Conservation (phyloP, 805 yeast species). For the Metschnikowia henanensis region DNA sequence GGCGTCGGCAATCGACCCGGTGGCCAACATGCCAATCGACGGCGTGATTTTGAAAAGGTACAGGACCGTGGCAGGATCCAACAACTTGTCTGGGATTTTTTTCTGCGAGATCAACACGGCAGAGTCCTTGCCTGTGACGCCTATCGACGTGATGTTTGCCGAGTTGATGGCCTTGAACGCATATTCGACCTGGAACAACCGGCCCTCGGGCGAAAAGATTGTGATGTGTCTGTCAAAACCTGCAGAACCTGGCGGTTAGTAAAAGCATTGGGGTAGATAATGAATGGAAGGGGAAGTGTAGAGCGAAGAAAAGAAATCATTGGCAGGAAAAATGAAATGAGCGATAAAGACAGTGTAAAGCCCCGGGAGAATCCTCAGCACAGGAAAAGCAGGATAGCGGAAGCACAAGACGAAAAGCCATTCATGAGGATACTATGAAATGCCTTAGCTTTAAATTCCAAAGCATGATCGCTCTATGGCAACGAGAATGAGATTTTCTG, state of each 20-base stretch:
- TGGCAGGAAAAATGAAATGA: too few species aligned
- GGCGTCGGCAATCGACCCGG: conserved; percentile 96
- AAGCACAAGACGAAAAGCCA: too few species aligned
- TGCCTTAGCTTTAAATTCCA: too few species aligned
- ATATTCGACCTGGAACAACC: conserved; percentile 96
- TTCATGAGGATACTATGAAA: too few species aligned
- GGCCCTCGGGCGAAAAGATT: conserved; percentile 97
- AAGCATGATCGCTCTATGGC: too few species aligned
- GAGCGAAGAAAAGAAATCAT: too few species aligned
- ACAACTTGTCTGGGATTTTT: conserved; percentile 92
- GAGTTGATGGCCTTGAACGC: conserved; percentile 97
- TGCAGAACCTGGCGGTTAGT: conserved; percentile 66
- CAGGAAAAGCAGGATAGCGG: too few species aligned
- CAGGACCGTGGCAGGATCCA: conserved; percentile 85
- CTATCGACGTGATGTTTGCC: conserved; percentile 86
- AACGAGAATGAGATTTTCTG: too few species aligned
- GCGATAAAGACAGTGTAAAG: too few species aligned
- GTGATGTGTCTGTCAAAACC: conserved; percentile 99
- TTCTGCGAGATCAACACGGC: conserved; percentile 91
- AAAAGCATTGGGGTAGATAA: conserved; percentile 6
- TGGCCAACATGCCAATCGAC: conserved; percentile 84
- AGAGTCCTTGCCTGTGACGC: conserved; percentile 81
- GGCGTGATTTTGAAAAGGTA: conserved; percentile 83
- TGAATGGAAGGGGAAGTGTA: neutral
- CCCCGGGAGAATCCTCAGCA: too few species aligned